Evolutionary conservation across 2,329 filamentous ascomycete species (phyloP).

Genomic region (Dactylellina haptotyla): DNA sequence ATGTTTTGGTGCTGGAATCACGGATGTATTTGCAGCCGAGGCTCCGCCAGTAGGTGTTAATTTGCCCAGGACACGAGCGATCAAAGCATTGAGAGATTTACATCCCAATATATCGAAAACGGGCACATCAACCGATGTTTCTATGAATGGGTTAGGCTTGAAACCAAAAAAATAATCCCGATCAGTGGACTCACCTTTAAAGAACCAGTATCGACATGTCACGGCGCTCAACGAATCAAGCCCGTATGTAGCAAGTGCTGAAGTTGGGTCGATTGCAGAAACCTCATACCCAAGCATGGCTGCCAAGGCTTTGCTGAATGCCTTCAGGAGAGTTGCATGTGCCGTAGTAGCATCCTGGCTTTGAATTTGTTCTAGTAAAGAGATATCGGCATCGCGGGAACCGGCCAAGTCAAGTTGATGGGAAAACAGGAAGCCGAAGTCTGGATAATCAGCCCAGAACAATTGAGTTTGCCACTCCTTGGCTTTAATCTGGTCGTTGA

Average conservation of each 20-base stretch:
- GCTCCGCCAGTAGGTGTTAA: conserved; percentile 42
- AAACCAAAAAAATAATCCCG: conserved; percentile 56
- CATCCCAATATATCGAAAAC: conserved; percentile 58
- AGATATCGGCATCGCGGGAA: conserved; percentile 12
- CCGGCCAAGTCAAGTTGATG: conserved; percentile 17
- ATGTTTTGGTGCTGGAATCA: conserved; percentile 21
- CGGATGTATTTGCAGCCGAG: conserved; percentile 10
- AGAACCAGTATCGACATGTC: conserved; percentile 43
- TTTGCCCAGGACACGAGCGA: conserved; percentile 55
- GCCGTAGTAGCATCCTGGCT: conserved; percentile 11
- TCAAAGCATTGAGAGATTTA: conserved; percentile 56
- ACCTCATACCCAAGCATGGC: conserved; percentile 23
- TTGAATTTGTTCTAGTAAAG: conserved; percentile 22
- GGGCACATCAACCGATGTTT: conserved; percentile 56
- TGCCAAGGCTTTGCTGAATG: conserved; percentile 28
- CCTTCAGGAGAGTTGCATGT: conserved; percentile 12
- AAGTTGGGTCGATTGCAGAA: conserved; percentile 24
- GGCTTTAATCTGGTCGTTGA: conserved; percentile 16
- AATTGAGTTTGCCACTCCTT: conserved; percentile 32
- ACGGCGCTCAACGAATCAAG: conserved; percentile 27
- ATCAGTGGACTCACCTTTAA: conserved; percentile 56
- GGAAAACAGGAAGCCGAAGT: conserved; percentile 29
- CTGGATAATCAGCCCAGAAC: conserved; percentile 32
- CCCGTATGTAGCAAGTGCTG: conserved; percentile 24
- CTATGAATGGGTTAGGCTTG: conserved; percentile 57